phyloP scores from a whole-genome alignment of 2,329 filamentous ascomycete genomes.

The Aspergillus sojae region DNA sequence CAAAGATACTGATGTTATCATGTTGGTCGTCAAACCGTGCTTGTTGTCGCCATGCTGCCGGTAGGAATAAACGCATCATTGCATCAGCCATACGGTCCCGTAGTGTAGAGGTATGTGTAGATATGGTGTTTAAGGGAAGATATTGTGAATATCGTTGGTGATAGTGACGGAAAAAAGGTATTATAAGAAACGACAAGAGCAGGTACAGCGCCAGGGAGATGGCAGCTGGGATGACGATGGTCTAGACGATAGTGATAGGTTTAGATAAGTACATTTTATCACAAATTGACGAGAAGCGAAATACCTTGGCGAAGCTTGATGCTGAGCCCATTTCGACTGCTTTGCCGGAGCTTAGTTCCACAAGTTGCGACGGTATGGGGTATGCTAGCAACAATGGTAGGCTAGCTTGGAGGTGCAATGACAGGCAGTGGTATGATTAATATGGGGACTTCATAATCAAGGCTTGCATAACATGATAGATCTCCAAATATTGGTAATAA shows the following conservation, averaged over 20 bases:
- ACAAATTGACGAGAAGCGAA: background rate
- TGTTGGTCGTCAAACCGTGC: constrained; percentile 42
- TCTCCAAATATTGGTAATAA: background rate
- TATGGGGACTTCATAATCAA: background rate
- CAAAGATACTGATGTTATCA: constrained; percentile 62
- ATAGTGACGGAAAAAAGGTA: constrained; percentile 71
- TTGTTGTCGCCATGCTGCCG: constrained; percentile 52
- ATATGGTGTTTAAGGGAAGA: constrained; percentile 64
- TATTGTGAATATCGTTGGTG: constrained; percentile 73
- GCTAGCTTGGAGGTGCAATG: background rate
- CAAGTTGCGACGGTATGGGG: background rate
- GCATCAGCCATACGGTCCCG: constrained; percentile 47
- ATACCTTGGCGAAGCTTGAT: constrained; percentile 35
- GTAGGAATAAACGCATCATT: constrained; percentile 48
- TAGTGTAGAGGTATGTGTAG: constrained; percentile 57
- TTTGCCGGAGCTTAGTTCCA: background rate
- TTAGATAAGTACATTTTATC: background rate
- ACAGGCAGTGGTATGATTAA: background rate
- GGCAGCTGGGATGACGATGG: constrained; percentile 68
- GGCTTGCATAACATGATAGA: background rate
- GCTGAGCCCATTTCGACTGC: constrained; percentile 32
- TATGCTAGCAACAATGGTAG: background rate
- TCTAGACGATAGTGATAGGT: constrained; percentile 50
- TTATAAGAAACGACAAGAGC: constrained; percentile 63
- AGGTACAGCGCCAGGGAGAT: constrained; percentile 72